A percentile compares a stretch with the other conserved stretches of the same genome.
Evolutionary conservation across 2,329 filamentous ascomycete genomes (phyloP).

Genomic region (Botrytis fabae): DNA sequence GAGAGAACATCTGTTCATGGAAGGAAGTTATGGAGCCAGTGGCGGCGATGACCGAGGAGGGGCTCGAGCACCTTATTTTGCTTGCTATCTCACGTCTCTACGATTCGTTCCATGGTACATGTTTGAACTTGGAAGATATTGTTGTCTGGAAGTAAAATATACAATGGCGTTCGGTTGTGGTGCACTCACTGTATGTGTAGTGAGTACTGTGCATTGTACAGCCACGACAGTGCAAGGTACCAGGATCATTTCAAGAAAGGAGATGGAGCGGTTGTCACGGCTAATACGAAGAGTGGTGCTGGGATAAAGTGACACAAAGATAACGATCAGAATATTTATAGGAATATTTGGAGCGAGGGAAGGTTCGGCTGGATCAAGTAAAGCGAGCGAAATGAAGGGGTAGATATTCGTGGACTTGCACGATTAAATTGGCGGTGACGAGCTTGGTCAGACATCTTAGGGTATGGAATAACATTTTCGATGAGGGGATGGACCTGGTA

Average conservation of each 20-base stretch:
- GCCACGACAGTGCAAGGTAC: slow-evolving; percentile 3
- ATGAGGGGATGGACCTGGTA: neutral
- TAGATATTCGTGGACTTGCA: neutral
- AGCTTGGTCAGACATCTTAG: neutral
- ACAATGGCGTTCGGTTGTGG: neutral
- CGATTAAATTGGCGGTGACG: neutral
- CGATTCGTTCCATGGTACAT: neutral
- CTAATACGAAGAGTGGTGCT: neutral
- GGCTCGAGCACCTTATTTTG: neutral
- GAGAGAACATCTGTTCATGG: neutral
- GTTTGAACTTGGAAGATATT: neutral
- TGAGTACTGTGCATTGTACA: neutral
- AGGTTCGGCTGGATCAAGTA: slow-evolving; percentile 1
- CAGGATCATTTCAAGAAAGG: neutral
- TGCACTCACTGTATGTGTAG: neutral
- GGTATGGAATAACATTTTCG: neutral
- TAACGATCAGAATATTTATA: neutral
- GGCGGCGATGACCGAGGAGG: slow-evolving; percentile 1
- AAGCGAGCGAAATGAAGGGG: slow-evolving; percentile 12
- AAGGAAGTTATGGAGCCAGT: neutral
- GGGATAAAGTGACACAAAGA: neutral
- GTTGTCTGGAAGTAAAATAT: neutral
- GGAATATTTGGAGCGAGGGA: neutral
- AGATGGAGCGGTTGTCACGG: slow-evolving; percentile 5
- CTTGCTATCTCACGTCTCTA: neutral